Conservation (phyloP, 305 asterid genomes). For the Withania somnifera region DNA sequence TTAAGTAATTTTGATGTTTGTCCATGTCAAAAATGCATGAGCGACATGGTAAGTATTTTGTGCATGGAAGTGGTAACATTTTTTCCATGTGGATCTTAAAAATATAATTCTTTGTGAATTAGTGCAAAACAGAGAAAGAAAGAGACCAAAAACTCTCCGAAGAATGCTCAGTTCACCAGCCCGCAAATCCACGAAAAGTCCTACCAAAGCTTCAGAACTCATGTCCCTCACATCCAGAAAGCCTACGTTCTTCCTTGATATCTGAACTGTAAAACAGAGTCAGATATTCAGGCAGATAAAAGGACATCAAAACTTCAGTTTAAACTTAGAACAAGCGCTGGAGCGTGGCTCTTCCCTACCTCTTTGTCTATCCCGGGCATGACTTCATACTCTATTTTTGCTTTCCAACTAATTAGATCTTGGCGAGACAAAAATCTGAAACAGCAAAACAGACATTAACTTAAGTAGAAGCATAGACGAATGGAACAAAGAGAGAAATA, state of each 20-base stretch:
- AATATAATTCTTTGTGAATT: neutral
- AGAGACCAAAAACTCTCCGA: slow-evolving; percentile 69
- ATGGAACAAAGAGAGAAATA: neutral
- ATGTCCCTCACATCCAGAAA: slow-evolving; percentile 77
- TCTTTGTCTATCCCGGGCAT: slow-evolving; percentile 37
- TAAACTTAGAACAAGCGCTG: neutral
- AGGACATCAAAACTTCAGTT: neutral
- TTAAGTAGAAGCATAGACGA: neutral
- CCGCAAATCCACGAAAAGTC: slow-evolving; percentile 48
- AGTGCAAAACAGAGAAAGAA: slow-evolving; percentile 3
- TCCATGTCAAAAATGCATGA: neutral
- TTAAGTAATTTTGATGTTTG: neutral
- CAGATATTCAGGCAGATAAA: slow-evolving; percentile 31
- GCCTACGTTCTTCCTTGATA: slow-evolving; percentile 69
- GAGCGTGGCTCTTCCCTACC: slow-evolving; percentile 29
- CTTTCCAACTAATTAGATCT: slow-evolving; percentile 82
- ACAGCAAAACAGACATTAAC: slow-evolving; percentile 9
- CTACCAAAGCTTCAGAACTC: slow-evolving; percentile 42
- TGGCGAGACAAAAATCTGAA: slow-evolving; percentile 62
- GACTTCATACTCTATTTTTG: slow-evolving; percentile 66
- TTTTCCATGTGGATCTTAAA: neutral
- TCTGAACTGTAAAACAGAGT: slow-evolving; percentile 93
- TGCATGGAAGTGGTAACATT: neutral
- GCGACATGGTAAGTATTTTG: neutral
- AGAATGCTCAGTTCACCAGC: slow-evolving; percentile 73